phyloP scores from a whole-genome alignment of 148 eudicot species.

The Heliamphora exappendiculata region DNA sequence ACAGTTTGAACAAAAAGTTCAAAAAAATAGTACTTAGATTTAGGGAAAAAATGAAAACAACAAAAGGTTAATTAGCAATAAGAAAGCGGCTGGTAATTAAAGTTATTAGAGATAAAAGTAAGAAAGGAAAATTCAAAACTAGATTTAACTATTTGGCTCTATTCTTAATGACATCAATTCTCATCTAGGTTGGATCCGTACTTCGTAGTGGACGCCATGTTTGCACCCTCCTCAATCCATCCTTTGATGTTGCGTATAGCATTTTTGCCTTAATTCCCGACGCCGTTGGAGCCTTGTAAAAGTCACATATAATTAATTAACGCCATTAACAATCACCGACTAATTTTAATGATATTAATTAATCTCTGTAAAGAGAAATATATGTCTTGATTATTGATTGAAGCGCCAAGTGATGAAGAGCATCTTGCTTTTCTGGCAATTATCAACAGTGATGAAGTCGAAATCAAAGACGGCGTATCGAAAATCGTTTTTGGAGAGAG shows the following conservation, averaged over 20 bases:
- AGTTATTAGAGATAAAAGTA: neutral
- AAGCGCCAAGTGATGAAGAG: slow-evolving; percentile 92
- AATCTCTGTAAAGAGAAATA: no score
- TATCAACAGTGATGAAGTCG: slow-evolving; percentile 80
- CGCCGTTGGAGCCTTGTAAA: slow-evolving; percentile 76
- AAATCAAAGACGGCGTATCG: slow-evolving; percentile 89
- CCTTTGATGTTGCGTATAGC: slow-evolving; percentile 89
- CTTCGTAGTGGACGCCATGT: slow-evolving; percentile 84
- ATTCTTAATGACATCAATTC: slow-evolving; percentile 69
- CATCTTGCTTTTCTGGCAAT: slow-evolving; percentile 96
- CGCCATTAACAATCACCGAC: no score
- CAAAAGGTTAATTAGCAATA: neutral
- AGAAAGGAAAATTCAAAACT: neutral
- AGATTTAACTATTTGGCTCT: slow-evolving; percentile 44
- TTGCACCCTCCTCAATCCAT: slow-evolving; percentile 75
- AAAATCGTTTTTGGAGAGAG: slow-evolving; percentile 75
- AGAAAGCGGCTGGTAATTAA: neutral
- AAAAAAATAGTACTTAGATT: no score
- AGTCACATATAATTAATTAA: no score
- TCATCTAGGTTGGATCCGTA: slow-evolving; percentile 98
- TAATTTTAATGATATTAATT: no score
- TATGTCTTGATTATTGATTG: neutral
- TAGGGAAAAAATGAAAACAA: neutral
- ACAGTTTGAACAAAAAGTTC: no score
- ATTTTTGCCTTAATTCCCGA: slow-evolving; percentile 87